phyloP scores from a whole-genome alignment of 306 rosid species.

The Fragaria ananassa region DNA sequence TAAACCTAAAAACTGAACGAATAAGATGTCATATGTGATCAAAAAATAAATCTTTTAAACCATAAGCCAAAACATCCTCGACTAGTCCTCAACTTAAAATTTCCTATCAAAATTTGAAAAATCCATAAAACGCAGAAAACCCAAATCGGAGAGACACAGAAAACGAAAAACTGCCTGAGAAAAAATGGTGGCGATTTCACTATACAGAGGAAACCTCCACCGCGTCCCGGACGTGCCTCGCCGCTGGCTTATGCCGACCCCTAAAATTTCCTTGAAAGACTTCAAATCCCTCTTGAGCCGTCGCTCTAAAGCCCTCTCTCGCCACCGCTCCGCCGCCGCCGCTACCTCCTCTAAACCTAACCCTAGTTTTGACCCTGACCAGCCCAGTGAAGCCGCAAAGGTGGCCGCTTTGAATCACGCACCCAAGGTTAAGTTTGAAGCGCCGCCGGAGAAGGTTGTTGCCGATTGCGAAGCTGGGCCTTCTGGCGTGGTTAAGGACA shows the following conservation, averaged over 20 bases:
- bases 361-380: conserved; percentile 23
- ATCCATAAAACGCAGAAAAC: too few species aligned
- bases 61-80: too few species aligned
- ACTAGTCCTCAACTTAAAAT: too few species aligned
- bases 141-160: too few species aligned
- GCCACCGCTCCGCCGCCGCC: conserved; percentile 28
- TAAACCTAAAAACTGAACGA: too few species aligned
- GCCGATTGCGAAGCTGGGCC: conserved; percentile 48
- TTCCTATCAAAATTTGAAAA: not conserved
- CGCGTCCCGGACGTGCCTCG: conserved; percentile 73
- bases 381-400: conserved; percentile 20
- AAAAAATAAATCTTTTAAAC: too few species aligned
- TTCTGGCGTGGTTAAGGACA: conserved; percentile 30
- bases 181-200: conserved; percentile 79
- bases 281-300: conserved; percentile 69
- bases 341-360: conserved; percentile 23
- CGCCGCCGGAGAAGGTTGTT: conserved; percentile 11
- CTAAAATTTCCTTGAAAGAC: conserved; percentile 62
- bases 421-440: conserved; percentile 17
- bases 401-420: conserved; percentile 9
- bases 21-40: too few species aligned
- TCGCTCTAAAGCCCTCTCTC: conserved; percentile 77
- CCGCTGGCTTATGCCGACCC: conserved; percentile 80
- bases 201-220: conserved; percentile 96
- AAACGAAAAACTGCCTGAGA: not conserved